Evolutionary conservation across 129 eudicot species (phyloP), one percentile per base, ranked within the genome.

Genomic region (Lactuca sativa): DNA sequence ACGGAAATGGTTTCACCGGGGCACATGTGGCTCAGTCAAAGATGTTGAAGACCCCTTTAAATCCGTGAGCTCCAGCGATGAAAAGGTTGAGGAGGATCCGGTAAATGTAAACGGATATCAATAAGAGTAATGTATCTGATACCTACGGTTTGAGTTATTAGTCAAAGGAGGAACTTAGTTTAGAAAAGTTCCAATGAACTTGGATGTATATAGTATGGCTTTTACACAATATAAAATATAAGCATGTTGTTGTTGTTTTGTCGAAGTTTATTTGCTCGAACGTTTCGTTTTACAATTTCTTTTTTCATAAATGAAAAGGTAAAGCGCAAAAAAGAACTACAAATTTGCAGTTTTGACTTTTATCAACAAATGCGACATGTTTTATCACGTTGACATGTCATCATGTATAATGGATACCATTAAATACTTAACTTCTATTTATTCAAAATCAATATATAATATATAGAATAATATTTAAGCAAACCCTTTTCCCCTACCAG

Each of bases 1-100:
- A 44, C 56, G 66, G 30, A 88, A 76, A 76, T 88, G 97, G 96
- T 84, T 49, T 68, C 96, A 67, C 14, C 80, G 80, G 68, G 62
- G 81, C 66, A 70, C 76, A 54, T 82, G 81, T 1, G 81, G 90
- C 60, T 79, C 96, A 1, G 87, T 81, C 21, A 87, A 74, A 74
- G 82, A 80, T 13, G 56, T 79, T 4, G 82, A 80, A 8, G 69
- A 80, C 21, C 76, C 17, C 56, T 77, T 74, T 15, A 88, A 81
- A 63, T 72, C 44, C 9, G 8, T 15, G 33, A 51, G 13, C 52
- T 69, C 60, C 9, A 53, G 18, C 4, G 71, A 60, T 14, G 40
- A 76, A 43, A 21, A 30, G 13, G 75, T 38, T 7, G 37, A 47
- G 30, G 75, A 33, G 30, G 75, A 33, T 54, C 81, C 81, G 13